Percentiles rank a stretch among this genome's conserved stretches.
Evolutionary conservation across 2,329 filamentous ascomycete species (phyloP).

Genomic region (Fusarium haematococcum): DNA sequence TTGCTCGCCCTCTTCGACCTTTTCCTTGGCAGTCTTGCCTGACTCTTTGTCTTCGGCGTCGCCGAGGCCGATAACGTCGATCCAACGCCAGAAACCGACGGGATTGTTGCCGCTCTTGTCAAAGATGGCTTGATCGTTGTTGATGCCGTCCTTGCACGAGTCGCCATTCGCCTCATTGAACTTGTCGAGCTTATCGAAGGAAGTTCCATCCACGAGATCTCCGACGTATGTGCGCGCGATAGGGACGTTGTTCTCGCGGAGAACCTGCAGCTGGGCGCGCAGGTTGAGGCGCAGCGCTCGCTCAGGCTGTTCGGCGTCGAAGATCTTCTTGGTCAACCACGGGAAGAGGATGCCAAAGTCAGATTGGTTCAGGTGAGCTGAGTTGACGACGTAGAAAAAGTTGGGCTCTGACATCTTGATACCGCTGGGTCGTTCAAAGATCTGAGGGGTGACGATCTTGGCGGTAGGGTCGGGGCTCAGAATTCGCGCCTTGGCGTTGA

Average conservation of each 20-base stretch:
- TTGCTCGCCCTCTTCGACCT: conserved; percentile 52
- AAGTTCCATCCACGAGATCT: conserved; percentile 62
- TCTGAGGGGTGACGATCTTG: conserved; percentile 53
- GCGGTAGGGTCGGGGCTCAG: conserved; percentile 68
- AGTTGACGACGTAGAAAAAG: conserved; percentile 79
- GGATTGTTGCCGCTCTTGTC: conserved; percentile 53
- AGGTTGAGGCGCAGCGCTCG: conserved; percentile 69
- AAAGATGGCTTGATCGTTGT: conserved; percentile 65
- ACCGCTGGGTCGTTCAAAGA: conserved; percentile 58
- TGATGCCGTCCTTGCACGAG: conserved; percentile 51
- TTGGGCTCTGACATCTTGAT: conserved; percentile 65
- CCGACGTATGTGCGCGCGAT: conserved; percentile 62
- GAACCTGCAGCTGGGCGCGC: conserved; percentile 67
- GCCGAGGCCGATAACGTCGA: conserved; percentile 64
- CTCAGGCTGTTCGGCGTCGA: conserved; percentile 68
- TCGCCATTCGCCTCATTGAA: conserved; percentile 28
- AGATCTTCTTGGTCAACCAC: conserved; percentile 71
- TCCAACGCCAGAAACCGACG: conserved; percentile 64
- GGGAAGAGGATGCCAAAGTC: conserved; percentile 89
- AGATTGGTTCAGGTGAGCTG: conserved; percentile 85
- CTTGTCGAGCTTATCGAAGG: conserved; percentile 51
- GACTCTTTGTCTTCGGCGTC: conserved; percentile 44
- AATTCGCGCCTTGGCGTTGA: conserved; percentile 74
- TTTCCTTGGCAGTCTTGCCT: conserved; percentile 46
- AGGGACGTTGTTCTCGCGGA: conserved; percentile 62